Conservation (phyloP, 2,329 filamentous ascomycete species). For the Akanthomyces uredinophilus region DNA sequence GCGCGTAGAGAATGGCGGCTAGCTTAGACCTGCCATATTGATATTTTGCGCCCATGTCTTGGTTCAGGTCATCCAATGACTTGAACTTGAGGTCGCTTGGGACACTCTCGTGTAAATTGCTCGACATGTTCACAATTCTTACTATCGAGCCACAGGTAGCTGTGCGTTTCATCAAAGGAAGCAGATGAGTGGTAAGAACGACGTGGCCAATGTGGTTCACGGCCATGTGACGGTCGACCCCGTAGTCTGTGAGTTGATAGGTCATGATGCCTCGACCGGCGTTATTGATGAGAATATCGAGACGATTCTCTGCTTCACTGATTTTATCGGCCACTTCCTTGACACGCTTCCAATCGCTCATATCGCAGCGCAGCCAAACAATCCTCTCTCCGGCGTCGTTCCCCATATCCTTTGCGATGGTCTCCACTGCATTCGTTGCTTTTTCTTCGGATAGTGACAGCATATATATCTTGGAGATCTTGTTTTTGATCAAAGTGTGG, state of each 20-base stretch:
- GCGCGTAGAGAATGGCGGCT: background rate
- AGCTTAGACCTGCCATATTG: background rate
- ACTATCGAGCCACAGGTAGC: background rate
- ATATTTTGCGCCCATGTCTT: background rate
- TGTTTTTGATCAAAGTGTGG: background rate
- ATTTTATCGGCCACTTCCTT: background rate
- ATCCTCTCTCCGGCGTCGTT: background rate
- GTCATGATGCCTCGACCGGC: background rate
- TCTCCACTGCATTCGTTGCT: background rate
- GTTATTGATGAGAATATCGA: background rate
- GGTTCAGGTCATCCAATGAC: background rate
- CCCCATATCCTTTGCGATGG: background rate
- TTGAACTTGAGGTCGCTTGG: background rate
- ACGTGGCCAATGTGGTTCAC: background rate
- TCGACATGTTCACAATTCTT: background rate
- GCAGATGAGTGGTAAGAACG: background rate
- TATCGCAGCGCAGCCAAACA: background rate
- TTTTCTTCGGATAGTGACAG: background rate
- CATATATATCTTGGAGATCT: background rate
- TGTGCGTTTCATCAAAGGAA: background rate
- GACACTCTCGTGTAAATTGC: background rate
- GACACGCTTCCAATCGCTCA: background rate
- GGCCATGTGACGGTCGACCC: background rate
- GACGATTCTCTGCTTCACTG: background rate
- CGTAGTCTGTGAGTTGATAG: background rate